Conservation (phyloP, 805 yeast genomes). For the Starmerella roubikii region DNA sequence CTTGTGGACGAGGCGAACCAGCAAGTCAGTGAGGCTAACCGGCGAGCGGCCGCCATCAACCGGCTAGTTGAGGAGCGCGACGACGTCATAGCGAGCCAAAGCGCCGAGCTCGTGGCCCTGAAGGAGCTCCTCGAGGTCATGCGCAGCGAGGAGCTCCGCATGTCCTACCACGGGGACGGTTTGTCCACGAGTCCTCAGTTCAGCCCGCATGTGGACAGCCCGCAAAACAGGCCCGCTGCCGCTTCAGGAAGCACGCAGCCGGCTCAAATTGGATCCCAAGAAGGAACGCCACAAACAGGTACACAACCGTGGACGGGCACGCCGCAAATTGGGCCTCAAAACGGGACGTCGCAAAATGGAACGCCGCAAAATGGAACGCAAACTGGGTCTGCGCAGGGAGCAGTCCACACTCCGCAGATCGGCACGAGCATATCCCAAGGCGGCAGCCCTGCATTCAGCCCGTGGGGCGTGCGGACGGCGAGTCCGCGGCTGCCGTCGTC, state of each 20-base stretch:
- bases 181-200: not conserved
- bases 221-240: not conserved
- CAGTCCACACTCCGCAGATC: not conserved
- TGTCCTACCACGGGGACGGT: not conserved
- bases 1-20: conserved; percentile 45
- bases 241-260: not conserved
- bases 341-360: not conserved
- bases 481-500: not conserved
- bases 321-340: not conserved
- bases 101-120: conserved; percentile 47
- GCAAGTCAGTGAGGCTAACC: conserved; percentile 65
- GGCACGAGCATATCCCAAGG: no score
- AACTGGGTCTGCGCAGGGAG: not conserved
- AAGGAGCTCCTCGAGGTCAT: conserved; percentile 36
- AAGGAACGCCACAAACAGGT: no score
- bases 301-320: no score
- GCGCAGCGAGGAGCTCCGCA: not conserved
- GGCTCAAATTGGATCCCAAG: conserved; percentile 16
- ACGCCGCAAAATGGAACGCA: not conserved
- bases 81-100: conserved; percentile 46
- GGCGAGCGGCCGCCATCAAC: conserved; percentile 46
- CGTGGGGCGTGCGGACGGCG: no score
- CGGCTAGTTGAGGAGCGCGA: conserved; percentile 53
- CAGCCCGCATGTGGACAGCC: not conserved
- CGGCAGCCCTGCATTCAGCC: not conserved